Base-by-base conservation (phyloP, 148 eudicot genomes). In the Gaultheria prostrata region DNA sequence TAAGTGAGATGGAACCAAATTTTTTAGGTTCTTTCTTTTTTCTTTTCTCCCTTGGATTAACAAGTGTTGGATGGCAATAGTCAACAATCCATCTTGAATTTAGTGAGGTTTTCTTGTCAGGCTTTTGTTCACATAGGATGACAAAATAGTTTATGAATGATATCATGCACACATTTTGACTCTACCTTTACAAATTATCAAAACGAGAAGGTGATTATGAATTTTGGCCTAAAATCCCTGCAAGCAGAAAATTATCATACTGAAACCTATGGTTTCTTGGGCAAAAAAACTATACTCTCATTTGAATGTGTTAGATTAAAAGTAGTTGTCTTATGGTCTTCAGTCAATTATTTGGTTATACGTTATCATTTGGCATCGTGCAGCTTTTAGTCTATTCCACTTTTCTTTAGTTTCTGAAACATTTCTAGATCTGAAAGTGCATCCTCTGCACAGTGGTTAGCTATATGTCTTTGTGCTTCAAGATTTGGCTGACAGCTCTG, bases 321-420 rank as follows among this genome's bases (percentile, higher is more conserved):
- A 43, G 30, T 35, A 21, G 13, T 21, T 59, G 43, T 12, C 21
- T 11, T 30, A 35, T 21, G 49, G 32, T 48, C 18, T 4, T 76
- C 39, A 4, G 56, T 76, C 18, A 76, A 24, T 48, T 76, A 26
- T 12, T 30, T 67, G 72, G 5, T 67, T 24, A 26, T 26, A 24
- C 28, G 13, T 65, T 28, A 24, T 10, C 33, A 65, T 65, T 65
- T 65, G 33, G 49, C 56, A 24, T 30, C 0, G 57, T 26, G 39
- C 24, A 24, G 26, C 39, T 49, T 26, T 76, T 50, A 17, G 8
- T 78, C 33, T 4, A 0, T 59, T 4, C 26, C 26, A 17, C 26
- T 24, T 46, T 43, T 54, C 45, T 78, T 57, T 79, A 51, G 21
- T 56, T 80, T 26, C 79, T 74, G 80, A 51, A 76, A 63, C n/a